Percentiles rank a stretch among this genome's conserved stretches.
These are phyloP conservation scores for Fusarium coffeatum DNA, from an alignment of 2,329 filamentous ascomycete species.

Conservation along the genomic window DNA sequence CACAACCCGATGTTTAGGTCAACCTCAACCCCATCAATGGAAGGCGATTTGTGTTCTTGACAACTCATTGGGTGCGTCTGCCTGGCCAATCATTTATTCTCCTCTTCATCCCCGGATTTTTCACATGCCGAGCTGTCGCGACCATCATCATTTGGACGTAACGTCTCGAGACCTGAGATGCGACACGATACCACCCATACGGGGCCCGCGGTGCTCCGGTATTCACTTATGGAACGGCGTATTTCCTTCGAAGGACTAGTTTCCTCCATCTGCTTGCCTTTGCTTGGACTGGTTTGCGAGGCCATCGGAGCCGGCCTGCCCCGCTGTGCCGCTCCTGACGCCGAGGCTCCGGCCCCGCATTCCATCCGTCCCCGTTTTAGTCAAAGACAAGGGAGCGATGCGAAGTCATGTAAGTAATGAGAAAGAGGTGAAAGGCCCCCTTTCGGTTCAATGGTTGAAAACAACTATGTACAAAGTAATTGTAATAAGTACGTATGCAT, in stretches of 20 bases:
- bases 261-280: background rate
- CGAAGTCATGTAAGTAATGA: background rate
- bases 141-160: slow-evolving; percentile 5
- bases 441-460: slow-evolving; percentile 3
- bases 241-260: background rate
- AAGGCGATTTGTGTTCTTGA: background rate
- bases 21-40: background rate
- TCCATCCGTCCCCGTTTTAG: background rate
- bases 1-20: background rate
- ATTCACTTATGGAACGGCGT: background rate
- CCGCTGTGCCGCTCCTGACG: background rate
- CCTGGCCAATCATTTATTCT: slow-evolving; percentile 16
- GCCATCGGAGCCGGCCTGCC: slow-evolving; percentile 2
- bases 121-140: slow-evolving; percentile 22
- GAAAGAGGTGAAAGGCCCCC: background rate
- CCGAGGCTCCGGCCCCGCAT: slow-evolving; percentile 35
- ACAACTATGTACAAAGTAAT: slow-evolving; percentile 13
- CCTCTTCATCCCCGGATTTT: slow-evolving; percentile 18
- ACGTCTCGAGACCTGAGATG: background rate
- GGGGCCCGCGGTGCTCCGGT: slow-evolving; percentile 27
- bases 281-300: background rate
- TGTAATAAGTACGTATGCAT: background rate
- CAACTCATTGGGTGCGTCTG: background rate
- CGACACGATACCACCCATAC: slow-evolving; percentile 1
- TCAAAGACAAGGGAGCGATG: background rate